phyloP scores from a whole-genome alignment of 2,329 filamentous ascomycete genomes.

The Claviceps sorghi region DNA sequence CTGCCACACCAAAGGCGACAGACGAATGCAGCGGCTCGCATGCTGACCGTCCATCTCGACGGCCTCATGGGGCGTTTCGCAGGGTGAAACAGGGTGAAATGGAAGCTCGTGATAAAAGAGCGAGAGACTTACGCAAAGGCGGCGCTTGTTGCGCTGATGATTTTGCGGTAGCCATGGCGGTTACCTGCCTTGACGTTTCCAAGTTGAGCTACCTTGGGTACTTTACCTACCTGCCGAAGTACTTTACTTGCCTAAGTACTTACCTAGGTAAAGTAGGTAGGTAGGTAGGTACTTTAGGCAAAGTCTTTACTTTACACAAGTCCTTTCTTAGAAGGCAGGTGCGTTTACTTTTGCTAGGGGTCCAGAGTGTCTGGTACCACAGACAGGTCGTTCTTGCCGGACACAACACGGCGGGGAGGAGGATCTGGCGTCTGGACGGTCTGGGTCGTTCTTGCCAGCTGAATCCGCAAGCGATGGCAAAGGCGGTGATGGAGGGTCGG shows the following conservation, averaged over 20 bases:
- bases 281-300: too few relatives aligned
- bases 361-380: too few relatives aligned
- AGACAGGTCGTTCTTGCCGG: not conserved
- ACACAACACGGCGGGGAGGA: not conserved
- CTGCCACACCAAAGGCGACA: not conserved
- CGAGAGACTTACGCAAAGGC: constrained; percentile 4
- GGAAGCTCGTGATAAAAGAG: not conserved
- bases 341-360: too few relatives aligned
- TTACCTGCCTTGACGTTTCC: not conserved
- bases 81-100: not conserved
- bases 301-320: too few relatives aligned
- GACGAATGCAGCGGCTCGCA: too few relatives aligned
- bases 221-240: not conserved
- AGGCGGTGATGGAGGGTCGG: not conserved
- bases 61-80: not conserved
- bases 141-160: constrained; percentile 5
- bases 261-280: too few relatives aligned
- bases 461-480: not conserved
- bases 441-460: not conserved
- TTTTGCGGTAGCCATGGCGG: constrained; percentile 5
- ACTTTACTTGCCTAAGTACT: too few relatives aligned
- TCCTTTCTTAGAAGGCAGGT: not conserved
- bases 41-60: not conserved
- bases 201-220: not conserved
- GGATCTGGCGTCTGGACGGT: too few relatives aligned